These are phyloP conservation scores for Punica granatum DNA, from an alignment of 345 rosid genomes.

Conservation along the genomic window DNA sequence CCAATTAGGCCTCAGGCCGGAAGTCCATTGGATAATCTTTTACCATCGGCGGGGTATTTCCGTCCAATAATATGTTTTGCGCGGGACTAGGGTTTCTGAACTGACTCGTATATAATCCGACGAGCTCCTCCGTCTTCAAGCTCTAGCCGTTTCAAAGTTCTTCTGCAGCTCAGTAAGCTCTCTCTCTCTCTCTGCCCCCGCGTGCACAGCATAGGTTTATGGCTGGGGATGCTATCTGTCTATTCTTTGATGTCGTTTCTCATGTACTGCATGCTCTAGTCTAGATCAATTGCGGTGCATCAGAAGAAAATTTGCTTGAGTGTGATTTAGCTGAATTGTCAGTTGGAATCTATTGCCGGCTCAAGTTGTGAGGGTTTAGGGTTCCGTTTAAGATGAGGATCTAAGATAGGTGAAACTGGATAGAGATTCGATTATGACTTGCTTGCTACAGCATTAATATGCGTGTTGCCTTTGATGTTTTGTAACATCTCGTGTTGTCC, in stretches of 20 bases:
- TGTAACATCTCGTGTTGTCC: neutral
- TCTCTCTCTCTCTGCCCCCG: neutral
- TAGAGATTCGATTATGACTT: neutral
- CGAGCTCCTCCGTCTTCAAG: neutral
- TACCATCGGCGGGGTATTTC: neutral
- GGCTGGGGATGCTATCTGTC: neutral
- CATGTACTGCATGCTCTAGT: neutral
- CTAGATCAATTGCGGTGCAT: no score
- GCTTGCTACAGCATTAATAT: neutral
- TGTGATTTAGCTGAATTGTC: neutral
- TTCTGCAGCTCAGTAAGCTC: slow-evolving; percentile 1
- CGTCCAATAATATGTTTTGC: neutral
- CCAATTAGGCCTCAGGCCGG: neutral
- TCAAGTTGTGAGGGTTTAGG: no score
- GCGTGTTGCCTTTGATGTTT: neutral
- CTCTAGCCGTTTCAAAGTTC: neutral
- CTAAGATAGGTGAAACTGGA: neutral
- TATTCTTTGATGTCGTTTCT: neutral
- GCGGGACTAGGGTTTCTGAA: slow-evolving; percentile 1
- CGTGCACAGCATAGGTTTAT: no score
- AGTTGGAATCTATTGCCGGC: neutral
- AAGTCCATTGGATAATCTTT: neutral
- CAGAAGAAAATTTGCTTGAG: no score
- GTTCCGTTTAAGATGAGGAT: neutral
- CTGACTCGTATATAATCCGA: neutral